phyloP scores from a whole-genome alignment of 2,329 filamentous ascomycete species.

The Fusarium anthophilum region DNA sequence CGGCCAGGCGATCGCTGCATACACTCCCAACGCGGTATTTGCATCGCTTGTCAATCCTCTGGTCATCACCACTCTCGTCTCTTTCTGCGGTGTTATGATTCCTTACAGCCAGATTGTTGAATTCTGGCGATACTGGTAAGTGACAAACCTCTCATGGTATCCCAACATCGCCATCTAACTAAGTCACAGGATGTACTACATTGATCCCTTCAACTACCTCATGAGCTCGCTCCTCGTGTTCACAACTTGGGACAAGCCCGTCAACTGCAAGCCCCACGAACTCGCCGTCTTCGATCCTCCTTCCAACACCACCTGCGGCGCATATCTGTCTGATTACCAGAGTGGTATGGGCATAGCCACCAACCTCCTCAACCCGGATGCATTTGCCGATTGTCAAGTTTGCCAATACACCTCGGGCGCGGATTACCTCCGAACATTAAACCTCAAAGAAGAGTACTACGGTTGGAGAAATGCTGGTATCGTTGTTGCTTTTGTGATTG shows the following conservation, averaged over 20 bases:
- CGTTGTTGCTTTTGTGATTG: conserved; percentile 63
- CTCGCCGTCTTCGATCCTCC: conserved; percentile 63
- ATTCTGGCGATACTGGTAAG: conserved; percentile 74
- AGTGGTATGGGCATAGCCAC: conserved; percentile 44
- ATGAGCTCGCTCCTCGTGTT: conserved; percentile 66
- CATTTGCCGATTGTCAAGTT: conserved; percentile 63
- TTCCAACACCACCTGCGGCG: conserved; percentile 61
- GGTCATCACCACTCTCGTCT: conserved; percentile 66
- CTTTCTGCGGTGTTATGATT: conserved; percentile 79
- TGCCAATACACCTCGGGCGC: conserved; percentile 67
- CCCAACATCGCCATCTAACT: not conserved
- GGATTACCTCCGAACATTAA: conserved; percentile 68
- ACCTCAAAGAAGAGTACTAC: conserved; percentile 68
- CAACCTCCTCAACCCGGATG: conserved; percentile 69
- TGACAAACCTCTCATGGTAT: fast-evolving
- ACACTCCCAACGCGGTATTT: conserved; percentile 68
- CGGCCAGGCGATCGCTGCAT: conserved; percentile 69
- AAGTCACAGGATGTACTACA: conserved; percentile 56
- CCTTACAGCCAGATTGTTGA: conserved; percentile 68
- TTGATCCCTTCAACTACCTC: conserved; percentile 70
- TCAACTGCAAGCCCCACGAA: conserved; percentile 60
- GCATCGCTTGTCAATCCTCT: conserved; percentile 67
- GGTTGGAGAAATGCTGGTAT: conserved; percentile 74
- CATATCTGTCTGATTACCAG: conserved; percentile 66
- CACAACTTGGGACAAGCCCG: conserved; percentile 55